Evolutionary conservation across 2,329 filamentous ascomycete genomes (phyloP).

Genomic region (Fusarium nisikadoi): DNA sequence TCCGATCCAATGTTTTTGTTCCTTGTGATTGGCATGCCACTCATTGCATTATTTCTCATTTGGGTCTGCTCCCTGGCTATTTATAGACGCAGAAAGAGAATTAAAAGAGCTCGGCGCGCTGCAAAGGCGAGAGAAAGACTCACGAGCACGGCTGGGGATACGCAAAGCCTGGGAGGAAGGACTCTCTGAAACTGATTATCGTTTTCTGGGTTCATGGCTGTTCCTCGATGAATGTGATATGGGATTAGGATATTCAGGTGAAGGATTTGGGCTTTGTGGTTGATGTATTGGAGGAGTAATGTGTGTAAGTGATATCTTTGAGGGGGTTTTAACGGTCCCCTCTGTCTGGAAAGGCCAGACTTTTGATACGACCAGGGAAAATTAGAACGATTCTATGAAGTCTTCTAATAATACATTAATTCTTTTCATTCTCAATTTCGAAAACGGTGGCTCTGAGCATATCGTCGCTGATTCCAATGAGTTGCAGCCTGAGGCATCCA

Average conservation of each 20-base stretch:
- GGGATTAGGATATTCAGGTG: background rate
- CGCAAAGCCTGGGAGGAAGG: background rate
- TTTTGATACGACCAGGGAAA: rapidly evolving
- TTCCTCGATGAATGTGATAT: no score
- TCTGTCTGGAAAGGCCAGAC: background rate
- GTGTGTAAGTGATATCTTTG: background rate
- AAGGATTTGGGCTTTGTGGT: background rate
- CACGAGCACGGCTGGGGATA: background rate
- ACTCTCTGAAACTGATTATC: background rate
- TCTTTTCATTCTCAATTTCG: background rate
- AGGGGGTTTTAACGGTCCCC: background rate
- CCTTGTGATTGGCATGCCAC: background rate
- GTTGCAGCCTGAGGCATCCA: constrained; percentile 36
- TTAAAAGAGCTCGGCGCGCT: background rate
- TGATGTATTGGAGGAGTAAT: background rate
- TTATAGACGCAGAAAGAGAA: background rate
- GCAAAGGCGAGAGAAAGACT: background rate
- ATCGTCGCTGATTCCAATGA: background rate
- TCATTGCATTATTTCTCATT: background rate
- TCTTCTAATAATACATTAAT: background rate
- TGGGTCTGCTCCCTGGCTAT: background rate
- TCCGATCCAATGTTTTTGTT: background rate
- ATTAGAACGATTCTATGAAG: background rate
- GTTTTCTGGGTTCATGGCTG: rapidly evolving
- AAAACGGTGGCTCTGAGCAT: background rate